A percentile compares a stretch with the other conserved stretches of the same genome.
Conservation (phyloP, 108 stramenopile species). For the Pseudonitzschia multiseries region DNA sequence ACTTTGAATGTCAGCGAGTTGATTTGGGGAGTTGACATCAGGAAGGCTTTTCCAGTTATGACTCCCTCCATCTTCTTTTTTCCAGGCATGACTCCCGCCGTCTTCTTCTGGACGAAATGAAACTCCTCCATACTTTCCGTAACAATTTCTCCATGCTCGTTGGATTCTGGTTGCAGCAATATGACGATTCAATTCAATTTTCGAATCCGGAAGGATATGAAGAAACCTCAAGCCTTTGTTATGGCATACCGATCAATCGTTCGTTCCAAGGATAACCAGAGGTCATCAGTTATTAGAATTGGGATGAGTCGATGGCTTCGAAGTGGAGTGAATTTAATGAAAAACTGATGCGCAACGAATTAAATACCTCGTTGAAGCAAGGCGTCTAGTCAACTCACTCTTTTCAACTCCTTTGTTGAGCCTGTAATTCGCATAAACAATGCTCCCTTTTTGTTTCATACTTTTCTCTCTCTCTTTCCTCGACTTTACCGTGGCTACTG, state of each 20-base stretch:
- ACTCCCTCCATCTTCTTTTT: conserved; percentile 1
- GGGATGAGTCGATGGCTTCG: not conserved
- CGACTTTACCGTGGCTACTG: conserved; percentile 25
- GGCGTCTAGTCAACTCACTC: not conserved
- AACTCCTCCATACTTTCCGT: conserved; percentile 25
- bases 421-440: not conserved
- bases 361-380: not conserved
- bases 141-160: conserved; percentile 33
- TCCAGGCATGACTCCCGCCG: conserved; percentile 21
- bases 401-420: not conserved
- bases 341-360: not conserved
- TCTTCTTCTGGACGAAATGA: not conserved
- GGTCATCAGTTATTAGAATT: not conserved
- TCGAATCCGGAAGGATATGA: conserved; percentile 27
- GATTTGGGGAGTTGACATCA: not conserved
- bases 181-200: conserved; percentile 41
- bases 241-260: not conserved
- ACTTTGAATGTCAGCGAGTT: too few relatives aligned
- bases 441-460: conserved; percentile 10
- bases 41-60: conserved; percentile 9
- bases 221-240: conserved; percentile 29
- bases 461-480: conserved; percentile 18
- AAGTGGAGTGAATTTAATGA: not conserved
- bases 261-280: not conserved
- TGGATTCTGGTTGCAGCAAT: conserved; percentile 45